A percentile compares a stretch with the other conserved stretches of the same genome.
phyloP scores from a whole-genome alignment of 306 rosid species.

The Cajanus cajan region DNA sequence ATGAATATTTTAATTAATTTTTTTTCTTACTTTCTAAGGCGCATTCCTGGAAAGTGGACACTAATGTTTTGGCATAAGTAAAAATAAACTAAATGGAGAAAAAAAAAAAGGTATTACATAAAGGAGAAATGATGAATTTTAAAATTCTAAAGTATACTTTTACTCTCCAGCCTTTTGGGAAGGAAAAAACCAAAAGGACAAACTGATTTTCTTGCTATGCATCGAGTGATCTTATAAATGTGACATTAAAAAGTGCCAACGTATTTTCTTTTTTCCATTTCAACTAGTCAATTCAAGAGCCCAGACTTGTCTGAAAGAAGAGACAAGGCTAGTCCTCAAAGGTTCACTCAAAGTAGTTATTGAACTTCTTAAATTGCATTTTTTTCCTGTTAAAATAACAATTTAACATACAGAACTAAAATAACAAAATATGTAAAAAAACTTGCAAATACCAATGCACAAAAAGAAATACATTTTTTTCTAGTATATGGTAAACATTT shows the following conservation, averaged over 20 bases:
- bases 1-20: not conserved
- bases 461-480: not conserved
- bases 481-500: not conserved
- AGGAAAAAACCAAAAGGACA: not conserved
- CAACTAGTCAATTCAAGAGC: slow-evolving; percentile 6
- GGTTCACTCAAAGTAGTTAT: not conserved
- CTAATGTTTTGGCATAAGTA: not conserved
- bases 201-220: not conserved
- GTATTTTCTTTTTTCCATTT: not conserved
- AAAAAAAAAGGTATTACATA: not conserved
- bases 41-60: not conserved
- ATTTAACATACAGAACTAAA: not conserved
- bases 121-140: not conserved
- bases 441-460: not conserved
- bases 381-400: not conserved
- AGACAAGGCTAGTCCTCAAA: not conserved
- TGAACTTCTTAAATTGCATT: not conserved
- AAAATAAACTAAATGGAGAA: not conserved
- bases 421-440: not conserved
- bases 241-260: not conserved
- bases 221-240: not conserved
- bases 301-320: not conserved
- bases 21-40: not conserved
- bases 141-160: not conserved
- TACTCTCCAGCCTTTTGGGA: not conserved